A percentile compares a stretch with the other conserved stretches of the same genome.
Conservation (phyloP, 2,329 filamentous ascomycete species). For the Pestalotiopsis sp. region DNA sequence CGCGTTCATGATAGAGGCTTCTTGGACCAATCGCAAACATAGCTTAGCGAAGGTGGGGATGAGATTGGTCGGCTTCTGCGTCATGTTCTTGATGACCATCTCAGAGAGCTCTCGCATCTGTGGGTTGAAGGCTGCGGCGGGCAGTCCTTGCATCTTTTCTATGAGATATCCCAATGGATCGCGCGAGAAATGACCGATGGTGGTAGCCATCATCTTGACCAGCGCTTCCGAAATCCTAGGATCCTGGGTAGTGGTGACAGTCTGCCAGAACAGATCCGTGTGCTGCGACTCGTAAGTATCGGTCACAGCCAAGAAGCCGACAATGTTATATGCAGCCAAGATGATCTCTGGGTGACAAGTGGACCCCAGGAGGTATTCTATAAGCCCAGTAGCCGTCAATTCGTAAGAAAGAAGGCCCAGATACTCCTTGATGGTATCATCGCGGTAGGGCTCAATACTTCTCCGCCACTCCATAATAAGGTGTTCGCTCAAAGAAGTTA, state of each 20-base stretch:
- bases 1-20: conserved; percentile 62
- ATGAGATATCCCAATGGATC: conserved; percentile 66
- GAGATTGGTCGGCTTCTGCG: conserved; percentile 33
- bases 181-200: conserved; percentile 51
- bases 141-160: conserved; percentile 68
- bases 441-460: conserved; percentile 45
- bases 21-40: conserved; percentile 69
- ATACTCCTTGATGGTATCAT: conserved; percentile 39
- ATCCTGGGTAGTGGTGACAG: conserved; percentile 80
- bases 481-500: conserved; percentile 72
- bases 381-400: conserved; percentile 69
- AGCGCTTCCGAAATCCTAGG: conserved; percentile 82
- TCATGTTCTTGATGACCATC: conserved; percentile 51
- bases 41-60: conserved; percentile 46
- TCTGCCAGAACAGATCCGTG: conserved; percentile 82
- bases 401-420: conserved; percentile 71
- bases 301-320: conserved; percentile 85
- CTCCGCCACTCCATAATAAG: conserved; percentile 69
- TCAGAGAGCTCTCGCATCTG: conserved; percentile 66
- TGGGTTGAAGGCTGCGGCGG: conserved; percentile 63
- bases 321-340: conserved; percentile 76
- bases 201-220: conserved; percentile 62
- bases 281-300: conserved; percentile 71
- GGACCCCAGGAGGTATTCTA: conserved; percentile 86
- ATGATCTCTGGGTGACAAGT: conserved; percentile 94